Percentiles rank a stretch among this genome's conserved stretches.
These are phyloP conservation scores for Pachyrhizus erosus DNA, from an alignment of 306 rosid genomes.

Conservation along the genomic window DNA sequence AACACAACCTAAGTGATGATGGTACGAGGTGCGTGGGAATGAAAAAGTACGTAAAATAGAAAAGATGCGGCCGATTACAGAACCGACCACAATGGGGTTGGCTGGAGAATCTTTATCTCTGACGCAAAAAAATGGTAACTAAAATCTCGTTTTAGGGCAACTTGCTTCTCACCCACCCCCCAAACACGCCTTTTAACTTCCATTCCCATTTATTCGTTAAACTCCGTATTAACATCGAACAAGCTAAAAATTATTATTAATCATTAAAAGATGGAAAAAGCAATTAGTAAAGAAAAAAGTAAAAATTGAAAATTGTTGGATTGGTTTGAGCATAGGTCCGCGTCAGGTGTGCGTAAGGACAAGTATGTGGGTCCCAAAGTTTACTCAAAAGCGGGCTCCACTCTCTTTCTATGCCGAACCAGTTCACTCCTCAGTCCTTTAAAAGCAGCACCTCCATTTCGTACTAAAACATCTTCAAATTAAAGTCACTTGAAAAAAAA, in stretches of 20 bases:
- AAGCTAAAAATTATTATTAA: background rate
- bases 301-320: conserved; percentile 21
- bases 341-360: conserved; percentile 11
- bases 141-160: conserved; percentile 15
- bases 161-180: conserved; percentile 1
- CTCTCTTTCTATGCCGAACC: background rate
- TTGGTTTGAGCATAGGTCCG: conserved; percentile 24
- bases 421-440: conserved; percentile 33
- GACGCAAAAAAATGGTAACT: background rate
- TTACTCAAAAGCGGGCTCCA: conserved; percentile 49
- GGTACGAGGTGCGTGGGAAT: no score
- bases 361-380: conserved; percentile 47
- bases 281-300: background rate
- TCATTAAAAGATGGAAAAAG: background rate
- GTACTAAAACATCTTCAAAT: background rate
- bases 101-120: conserved; percentile 51
- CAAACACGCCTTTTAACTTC: conserved; percentile 22
- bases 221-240: background rate
- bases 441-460: conserved; percentile 59
- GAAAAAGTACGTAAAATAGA: no score
- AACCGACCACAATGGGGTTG: conserved; percentile 56
- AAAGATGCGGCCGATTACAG: conserved; percentile 8
- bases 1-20: no score
- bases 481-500: background rate
- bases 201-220: background rate